Evolutionary conservation across 192 early-diverging fungal species (phyloP).

Genomic region (Dimargaris cristalligena): DNA sequence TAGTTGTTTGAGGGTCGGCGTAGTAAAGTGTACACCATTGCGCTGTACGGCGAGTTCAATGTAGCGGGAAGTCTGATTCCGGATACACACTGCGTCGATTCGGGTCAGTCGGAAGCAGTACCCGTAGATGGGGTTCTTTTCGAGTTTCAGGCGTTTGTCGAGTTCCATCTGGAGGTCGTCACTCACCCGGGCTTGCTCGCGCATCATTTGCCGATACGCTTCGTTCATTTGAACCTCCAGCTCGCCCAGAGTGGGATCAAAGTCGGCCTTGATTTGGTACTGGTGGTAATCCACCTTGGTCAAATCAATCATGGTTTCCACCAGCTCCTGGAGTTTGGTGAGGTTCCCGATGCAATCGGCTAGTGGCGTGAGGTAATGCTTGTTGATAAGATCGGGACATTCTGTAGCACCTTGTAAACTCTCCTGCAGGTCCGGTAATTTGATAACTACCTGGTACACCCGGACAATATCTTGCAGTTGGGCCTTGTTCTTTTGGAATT

Average conservation of each 20-base stretch:
- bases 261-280: conserved; percentile 72
- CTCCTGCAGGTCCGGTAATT: conserved; percentile 44
- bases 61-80: conserved; percentile 44
- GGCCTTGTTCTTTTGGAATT: conserved; percentile 62
- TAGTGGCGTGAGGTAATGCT: conserved; percentile 32
- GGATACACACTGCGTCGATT: conserved; percentile 45
- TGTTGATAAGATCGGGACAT: conserved; percentile 29
- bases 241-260: conserved; percentile 40
- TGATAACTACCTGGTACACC: conserved; percentile 68
- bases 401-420: conserved; percentile 27
- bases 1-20: conserved; percentile 43
- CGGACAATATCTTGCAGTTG: conserved; percentile 76
- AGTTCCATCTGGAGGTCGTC: conserved; percentile 53
- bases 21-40: conserved; percentile 78
- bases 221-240: conserved; percentile 30
- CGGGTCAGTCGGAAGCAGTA: conserved; percentile 70
- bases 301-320: conserved; percentile 83
- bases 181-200: conserved; percentile 39
- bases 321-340: conserved; percentile 53
- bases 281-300: conserved; percentile 70
- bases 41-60: conserved; percentile 81
- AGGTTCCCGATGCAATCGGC: conserved; percentile 35
- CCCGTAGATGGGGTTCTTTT: conserved; percentile 65
- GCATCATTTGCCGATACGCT: conserved; percentile 32
- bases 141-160: conserved; percentile 80